Base-by-base conservation (phyloP, 495 filamentous ascomycete species). In the Talaromyces trachyspermus region DNA sequence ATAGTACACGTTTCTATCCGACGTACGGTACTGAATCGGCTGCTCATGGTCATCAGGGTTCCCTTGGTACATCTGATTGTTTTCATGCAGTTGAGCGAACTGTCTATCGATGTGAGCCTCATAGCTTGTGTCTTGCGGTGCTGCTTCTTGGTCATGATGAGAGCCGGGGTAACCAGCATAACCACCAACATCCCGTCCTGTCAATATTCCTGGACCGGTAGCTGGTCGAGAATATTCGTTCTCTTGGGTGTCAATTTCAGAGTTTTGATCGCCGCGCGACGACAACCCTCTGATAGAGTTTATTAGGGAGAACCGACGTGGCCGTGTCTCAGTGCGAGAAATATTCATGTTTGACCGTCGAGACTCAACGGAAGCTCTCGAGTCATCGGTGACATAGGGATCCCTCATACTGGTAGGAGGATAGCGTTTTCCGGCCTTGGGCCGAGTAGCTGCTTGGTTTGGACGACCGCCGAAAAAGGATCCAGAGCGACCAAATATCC, bases 341-440 rank as follows among this genome's bases (percentile, higher is more conserved):
- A 86, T 80, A 50, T 89, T 78, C 20, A 85, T 87, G 44, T 83
- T 83, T 0, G 88, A 88, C 19, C 86, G 80, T 20, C 83, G 74
- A 4, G 86, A 94, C 55, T 95, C 90, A 62, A 85, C 83, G 3
- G 88, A 95, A 29, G 76, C 72, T 35, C 91, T 76, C 6, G 84
- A 76, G 41, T 74, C 68, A 26, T 84, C 66, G 18, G 71, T 65
- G 26, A 70, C 64, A 19, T 69, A 68, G 7, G 77, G 72, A 37
- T 75, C 78, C 51, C 79, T 78, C 86, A 88, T 90, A 60, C 85
- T 90, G 24, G 85, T 81, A 24, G 86, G 86, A 25, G 85, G 88
- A 58, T 84, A 90, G 46, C 66, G 66, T 50, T 70, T 76, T 26
- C 66, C 69, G 23, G 53, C 46, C 29, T 66, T 71, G 39, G 63